These are phyloP conservation scores for Blastobotrys muscicola DNA, from an alignment of 805 yeast species.

Conservation along the genomic window DNA sequence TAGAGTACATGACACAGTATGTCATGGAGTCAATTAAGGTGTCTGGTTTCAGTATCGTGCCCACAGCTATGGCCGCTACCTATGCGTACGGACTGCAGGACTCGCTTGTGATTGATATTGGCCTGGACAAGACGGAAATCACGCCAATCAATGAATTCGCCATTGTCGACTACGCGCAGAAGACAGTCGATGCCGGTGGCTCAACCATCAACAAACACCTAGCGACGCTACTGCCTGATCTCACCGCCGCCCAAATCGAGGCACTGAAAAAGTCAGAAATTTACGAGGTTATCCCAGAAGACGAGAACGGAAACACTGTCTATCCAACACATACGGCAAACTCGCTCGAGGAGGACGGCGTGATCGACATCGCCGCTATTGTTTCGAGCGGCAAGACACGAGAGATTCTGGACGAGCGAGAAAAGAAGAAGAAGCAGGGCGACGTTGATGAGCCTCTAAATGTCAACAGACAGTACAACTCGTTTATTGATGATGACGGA, in stretches of 20 bases:
- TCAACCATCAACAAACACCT: slow-evolving; percentile 47
- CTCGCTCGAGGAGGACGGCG: slow-evolving; percentile 56
- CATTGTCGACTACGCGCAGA: slow-evolving; percentile 45
- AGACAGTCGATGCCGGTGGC: slow-evolving; percentile 52
- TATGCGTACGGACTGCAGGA: slow-evolving; percentile 60
- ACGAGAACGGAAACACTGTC: slow-evolving; percentile 35
- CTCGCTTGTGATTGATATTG: slow-evolving; percentile 72
- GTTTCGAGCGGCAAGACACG: slow-evolving; percentile 70
- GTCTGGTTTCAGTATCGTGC: slow-evolving; percentile 62
- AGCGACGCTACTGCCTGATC: slow-evolving; percentile 44
- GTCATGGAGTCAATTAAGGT: slow-evolving; percentile 65
- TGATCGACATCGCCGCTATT: slow-evolving; percentile 80
- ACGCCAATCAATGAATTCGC: slow-evolving; percentile 72
- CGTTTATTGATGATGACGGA: slow-evolving; percentile 53
- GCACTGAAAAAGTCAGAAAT: slow-evolving; percentile 64
- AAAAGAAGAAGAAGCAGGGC: slow-evolving; percentile 35
- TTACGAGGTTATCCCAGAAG: slow-evolving; percentile 63
- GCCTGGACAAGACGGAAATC: slow-evolving; percentile 64
- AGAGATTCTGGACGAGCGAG: slow-evolving; percentile 59
- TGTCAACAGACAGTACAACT: slow-evolving; percentile 62
- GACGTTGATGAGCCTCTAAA: slow-evolving; percentile 37
- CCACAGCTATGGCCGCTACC: slow-evolving; percentile 56
- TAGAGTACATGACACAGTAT: slow-evolving; percentile 65
- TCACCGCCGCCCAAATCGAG: slow-evolving; percentile 53
- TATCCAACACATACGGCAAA: slow-evolving; percentile 30